These are phyloP conservation scores for Colletotrichum lindemuthianum DNA, from an alignment of 2,329 filamentous ascomycete species.

Conservation along the genomic window DNA sequence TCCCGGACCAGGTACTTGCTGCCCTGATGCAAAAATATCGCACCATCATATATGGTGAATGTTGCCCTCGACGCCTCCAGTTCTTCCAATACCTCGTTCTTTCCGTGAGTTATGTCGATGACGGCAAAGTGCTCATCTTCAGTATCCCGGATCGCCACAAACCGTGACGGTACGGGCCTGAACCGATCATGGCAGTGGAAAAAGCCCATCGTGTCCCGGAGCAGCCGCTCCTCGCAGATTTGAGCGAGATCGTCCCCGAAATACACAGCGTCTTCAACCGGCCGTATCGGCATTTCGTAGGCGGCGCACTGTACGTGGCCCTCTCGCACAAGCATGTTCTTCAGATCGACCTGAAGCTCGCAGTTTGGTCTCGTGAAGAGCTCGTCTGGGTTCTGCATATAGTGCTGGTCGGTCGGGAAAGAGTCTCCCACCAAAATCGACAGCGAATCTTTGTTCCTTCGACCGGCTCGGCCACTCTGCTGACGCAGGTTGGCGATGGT, in stretches of 20 bases:
- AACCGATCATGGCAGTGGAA: constrained; percentile 93
- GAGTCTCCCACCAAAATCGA: constrained; percentile 90
- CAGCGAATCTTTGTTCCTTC: constrained; percentile 91
- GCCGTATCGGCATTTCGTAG: constrained; percentile 91
- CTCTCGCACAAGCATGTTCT: constrained; percentile 90
- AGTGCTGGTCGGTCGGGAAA: constrained; percentile 92
- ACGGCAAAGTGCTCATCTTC: constrained; percentile 93
- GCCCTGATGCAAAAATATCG: constrained; percentile 97
- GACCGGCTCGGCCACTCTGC: constrained; percentile 91
- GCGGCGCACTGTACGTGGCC: constrained; percentile 96
- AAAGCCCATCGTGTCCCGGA: constrained; percentile 80
- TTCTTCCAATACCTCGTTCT: constrained; percentile 90
- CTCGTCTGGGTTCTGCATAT: constrained; percentile 95
- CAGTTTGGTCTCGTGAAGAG: constrained; percentile 92
- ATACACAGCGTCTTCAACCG: constrained; percentile 78
- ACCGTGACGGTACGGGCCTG: constrained; percentile 82
- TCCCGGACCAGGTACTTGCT: constrained; percentile 91
- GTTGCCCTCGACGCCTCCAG: constrained; percentile 95
- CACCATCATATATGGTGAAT: constrained; percentile 96
- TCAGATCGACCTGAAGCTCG: constrained; percentile 89
- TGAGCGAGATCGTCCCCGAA: constrained; percentile 79
- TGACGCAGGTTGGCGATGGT: constrained; percentile 94
- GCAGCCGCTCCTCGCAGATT: constrained; percentile 78
- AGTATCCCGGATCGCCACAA: constrained; percentile 88
- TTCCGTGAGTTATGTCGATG: constrained; percentile 84